Evolutionary conservation across 495 filamentous ascomycete genomes (phyloP).

Genomic region (Talaromyces adpressus): DNA sequence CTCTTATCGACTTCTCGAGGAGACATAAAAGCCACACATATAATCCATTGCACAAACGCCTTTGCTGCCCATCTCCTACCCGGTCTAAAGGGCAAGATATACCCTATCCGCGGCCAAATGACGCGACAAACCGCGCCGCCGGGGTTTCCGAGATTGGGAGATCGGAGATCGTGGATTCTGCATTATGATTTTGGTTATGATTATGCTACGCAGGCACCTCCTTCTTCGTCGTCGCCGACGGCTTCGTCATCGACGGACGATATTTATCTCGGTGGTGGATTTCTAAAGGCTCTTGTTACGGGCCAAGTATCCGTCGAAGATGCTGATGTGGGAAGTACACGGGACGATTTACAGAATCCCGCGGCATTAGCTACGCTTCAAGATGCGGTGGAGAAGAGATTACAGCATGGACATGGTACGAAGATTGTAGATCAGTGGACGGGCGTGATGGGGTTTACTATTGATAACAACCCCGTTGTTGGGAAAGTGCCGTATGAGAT

Average conservation of each 20-base stretch:
- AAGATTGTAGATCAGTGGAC: slow-evolving; percentile 26
- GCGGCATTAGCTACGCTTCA: slow-evolving; percentile 1
- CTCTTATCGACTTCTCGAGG: slow-evolving; percentile 27
- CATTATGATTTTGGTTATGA: slow-evolving; percentile 25
- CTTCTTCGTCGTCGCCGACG: neutral
- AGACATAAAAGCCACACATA: slow-evolving; percentile 24
- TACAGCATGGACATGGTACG: slow-evolving; percentile 4
- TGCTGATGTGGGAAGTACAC: slow-evolving; percentile 2
- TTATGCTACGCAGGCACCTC: slow-evolving; percentile 26
- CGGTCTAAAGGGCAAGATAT: slow-evolving; percentile 32
- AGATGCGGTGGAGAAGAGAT: slow-evolving; percentile 1
- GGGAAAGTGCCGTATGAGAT: slow-evolving; percentile 26
- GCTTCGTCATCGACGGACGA: slow-evolving; percentile 9
- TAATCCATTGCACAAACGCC: slow-evolving; percentile 46
- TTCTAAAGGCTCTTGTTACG: slow-evolving; percentile 23
- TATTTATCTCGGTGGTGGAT: slow-evolving; percentile 17
- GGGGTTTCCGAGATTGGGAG: slow-evolving; percentile 10
- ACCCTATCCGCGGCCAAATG: slow-evolving; percentile 43
- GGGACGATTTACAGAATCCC: slow-evolving; percentile 9
- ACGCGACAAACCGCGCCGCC: slow-evolving; percentile 24
- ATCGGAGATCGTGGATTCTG: slow-evolving; percentile 25
- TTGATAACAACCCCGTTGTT: slow-evolving; percentile 40
- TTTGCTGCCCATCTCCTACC: slow-evolving; percentile 39
- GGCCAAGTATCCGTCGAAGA: slow-evolving; percentile 2
- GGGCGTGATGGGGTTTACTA: slow-evolving; percentile 38